Evolutionary conservation across 164 flowering plant species (phyloP).

Genomic region (Cinnamomum micranthum): DNA sequence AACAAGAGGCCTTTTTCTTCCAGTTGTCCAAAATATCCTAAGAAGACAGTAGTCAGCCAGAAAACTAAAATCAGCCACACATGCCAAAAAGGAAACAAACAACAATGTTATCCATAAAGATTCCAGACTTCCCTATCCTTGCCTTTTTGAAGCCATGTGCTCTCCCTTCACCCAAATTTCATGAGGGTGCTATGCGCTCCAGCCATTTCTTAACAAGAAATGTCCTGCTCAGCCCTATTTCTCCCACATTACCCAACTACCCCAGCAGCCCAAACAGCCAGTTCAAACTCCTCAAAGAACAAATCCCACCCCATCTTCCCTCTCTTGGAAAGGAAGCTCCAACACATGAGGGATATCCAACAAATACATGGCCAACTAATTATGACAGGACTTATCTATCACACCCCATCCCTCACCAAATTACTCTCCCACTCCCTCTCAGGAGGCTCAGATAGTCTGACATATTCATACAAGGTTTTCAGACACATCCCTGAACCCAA

Average conservation of each 20-base stretch:
- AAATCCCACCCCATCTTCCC: constrained; percentile 6
- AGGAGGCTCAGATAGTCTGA: constrained; percentile 9
- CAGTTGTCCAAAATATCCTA: neutral
- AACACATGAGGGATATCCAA: constrained; percentile 11
- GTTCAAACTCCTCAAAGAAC: neutral
- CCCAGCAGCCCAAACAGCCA: neutral
- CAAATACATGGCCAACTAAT: constrained; percentile 18
- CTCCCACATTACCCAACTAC: neutral
- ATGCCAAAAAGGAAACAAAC: no score
- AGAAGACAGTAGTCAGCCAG: constrained; percentile 7
- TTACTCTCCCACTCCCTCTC: constrained; percentile 15
- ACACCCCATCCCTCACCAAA: constrained; percentile 11
- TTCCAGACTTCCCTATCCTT: no score
- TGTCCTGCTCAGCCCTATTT: neutral
- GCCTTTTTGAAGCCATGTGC: no score
- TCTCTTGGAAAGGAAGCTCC: constrained; percentile 10
- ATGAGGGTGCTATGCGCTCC: neutral
- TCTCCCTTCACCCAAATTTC: neutral
- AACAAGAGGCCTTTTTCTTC: neutral
- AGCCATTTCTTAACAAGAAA: constrained; percentile 2
- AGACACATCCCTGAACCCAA: constrained; percentile 14
- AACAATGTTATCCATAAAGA: no score
- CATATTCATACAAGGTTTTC: constrained; percentile 22
- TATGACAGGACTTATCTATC: constrained; percentile 12
- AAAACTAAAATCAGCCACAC: constrained; percentile 11